Evolutionary conservation across 1,139 yeast genomes (phyloP).

Genomic region (Nakaseomyces uthaithaninus): DNA sequence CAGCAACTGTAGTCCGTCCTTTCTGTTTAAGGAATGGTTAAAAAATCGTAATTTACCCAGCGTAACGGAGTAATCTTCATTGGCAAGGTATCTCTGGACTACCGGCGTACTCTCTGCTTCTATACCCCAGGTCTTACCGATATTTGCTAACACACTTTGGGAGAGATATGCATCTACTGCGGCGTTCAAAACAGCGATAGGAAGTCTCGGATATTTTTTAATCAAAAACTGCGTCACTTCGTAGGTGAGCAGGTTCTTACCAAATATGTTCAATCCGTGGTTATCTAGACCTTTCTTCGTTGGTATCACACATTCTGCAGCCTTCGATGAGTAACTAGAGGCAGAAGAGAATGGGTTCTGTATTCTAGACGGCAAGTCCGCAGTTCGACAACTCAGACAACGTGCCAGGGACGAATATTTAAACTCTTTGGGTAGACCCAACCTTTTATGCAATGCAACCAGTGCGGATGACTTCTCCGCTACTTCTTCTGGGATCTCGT

Average conservation of each 20-base stretch:
- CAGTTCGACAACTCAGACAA: conserved; percentile 51
- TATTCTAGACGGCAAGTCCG: conserved; percentile 30
- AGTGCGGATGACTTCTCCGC: conserved; percentile 58
- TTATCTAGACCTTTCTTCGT: conserved; percentile 56
- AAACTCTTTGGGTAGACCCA: conserved; percentile 49
- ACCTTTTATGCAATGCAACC: conserved; percentile 72
- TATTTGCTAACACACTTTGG: conserved; percentile 48
- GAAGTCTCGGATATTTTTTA: conserved; percentile 79
- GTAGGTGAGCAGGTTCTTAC: conserved; percentile 67
- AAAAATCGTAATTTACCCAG: conserved; percentile 58
- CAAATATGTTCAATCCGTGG: conserved; percentile 71
- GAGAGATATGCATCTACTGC: conserved; percentile 72
- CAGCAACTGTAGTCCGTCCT: conserved; percentile 28
- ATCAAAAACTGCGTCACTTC: conserved; percentile 69
- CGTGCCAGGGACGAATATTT: conserved; percentile 68
- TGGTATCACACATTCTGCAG: conserved; percentile 24
- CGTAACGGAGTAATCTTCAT: conserved; percentile 56
- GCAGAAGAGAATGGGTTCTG: conserved; percentile 8
- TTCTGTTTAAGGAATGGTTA: conserved; percentile 23
- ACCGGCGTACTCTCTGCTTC: conserved; percentile 61
- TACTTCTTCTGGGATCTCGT: conserved; percentile 37
- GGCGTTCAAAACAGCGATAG: conserved; percentile 64
- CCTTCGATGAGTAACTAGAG: conserved; percentile 7
- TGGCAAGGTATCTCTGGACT: conserved; percentile 58
- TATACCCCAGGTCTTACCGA: conserved; percentile 83